phyloP scores from a whole-genome alignment of 345 rosid genomes.

The Schrenkiella parvula region DNA sequence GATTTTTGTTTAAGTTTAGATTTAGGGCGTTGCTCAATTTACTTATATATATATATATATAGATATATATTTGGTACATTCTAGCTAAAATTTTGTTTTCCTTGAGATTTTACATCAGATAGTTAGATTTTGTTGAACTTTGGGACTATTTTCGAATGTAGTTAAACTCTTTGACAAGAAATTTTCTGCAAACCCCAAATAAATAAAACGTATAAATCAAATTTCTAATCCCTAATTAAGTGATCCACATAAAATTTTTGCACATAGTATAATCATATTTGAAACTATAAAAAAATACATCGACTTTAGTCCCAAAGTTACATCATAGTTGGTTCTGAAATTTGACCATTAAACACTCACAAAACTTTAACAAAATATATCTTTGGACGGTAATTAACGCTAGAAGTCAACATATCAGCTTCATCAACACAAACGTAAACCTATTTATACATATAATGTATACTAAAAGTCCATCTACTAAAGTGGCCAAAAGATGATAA shows the following conservation, averaged over 20 bases:
- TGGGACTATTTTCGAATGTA: background rate
- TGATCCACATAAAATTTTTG: background rate
- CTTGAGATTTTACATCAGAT: background rate
- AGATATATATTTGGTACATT: too few species aligned
- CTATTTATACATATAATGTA: background rate
- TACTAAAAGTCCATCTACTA: conserved; percentile 6
- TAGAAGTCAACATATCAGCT: background rate
- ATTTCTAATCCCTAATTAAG: background rate
- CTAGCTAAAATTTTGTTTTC: background rate
- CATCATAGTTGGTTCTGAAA: background rate
- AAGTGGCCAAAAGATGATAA: background rate
- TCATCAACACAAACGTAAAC: background rate
- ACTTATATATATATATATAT: too few species aligned
- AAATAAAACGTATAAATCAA: background rate
- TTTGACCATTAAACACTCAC: background rate
- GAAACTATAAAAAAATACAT: background rate
- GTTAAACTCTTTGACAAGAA: background rate
- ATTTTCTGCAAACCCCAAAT: background rate
- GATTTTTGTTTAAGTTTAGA: too few species aligned
- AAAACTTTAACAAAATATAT: background rate
- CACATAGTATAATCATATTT: background rate
- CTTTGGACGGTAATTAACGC: background rate
- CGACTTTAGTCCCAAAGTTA: background rate
- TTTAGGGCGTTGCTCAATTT: too few species aligned
- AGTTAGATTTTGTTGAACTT: background rate